These are phyloP conservation scores for Phytophthora capsici DNA, from an alignment of 352 stramenopile species.

Conservation along the genomic window DNA sequence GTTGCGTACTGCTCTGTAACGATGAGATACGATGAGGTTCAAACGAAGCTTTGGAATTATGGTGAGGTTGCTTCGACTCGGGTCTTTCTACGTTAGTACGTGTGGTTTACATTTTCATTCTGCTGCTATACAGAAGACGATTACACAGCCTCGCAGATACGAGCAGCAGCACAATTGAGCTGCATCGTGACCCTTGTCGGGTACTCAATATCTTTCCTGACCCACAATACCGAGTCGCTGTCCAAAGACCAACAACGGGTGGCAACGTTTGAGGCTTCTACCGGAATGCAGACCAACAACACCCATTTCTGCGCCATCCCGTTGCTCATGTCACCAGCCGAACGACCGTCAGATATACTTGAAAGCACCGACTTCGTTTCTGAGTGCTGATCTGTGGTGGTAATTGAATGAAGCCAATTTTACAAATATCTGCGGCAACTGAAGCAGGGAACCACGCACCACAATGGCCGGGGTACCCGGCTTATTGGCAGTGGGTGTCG, in stretches of 20 bases:
- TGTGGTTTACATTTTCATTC: not conserved
- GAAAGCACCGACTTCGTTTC: slow-evolving; percentile 18
- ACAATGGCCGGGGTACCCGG: too few species aligned
- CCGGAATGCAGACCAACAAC: slow-evolving; percentile 22
- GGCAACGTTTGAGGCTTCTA: slow-evolving; percentile 26
- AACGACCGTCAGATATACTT: slow-evolving; percentile 7
- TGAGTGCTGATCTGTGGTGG: not conserved
- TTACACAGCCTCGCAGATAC: slow-evolving; percentile 44
- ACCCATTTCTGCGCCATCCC: slow-evolving; percentile 29
- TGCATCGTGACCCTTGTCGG: slow-evolving; percentile 65
- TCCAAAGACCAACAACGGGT: slow-evolving; percentile 23
- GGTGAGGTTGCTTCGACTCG: slow-evolving; percentile 19
- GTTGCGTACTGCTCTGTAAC: slow-evolving; percentile 42
- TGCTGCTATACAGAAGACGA: slow-evolving; percentile 29
- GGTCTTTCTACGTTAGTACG: too few species aligned
- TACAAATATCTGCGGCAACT: not conserved
- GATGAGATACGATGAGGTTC: slow-evolving; percentile 34
- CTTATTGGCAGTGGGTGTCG: too few species aligned
- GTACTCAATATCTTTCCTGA: slow-evolving; percentile 58
- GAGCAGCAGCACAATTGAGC: slow-evolving; percentile 45
- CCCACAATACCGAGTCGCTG: slow-evolving; percentile 32
- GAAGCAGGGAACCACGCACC: not conserved
- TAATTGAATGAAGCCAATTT: not conserved
- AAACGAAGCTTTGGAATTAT: slow-evolving; percentile 60
- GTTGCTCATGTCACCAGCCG: slow-evolving; percentile 30